A percentile compares a stretch with the other conserved stretches of the same genome.
These are phyloP conservation scores for Aspergillus asperescens DNA, from an alignment of 495 filamentous ascomycete species.

Conservation along the genomic window DNA sequence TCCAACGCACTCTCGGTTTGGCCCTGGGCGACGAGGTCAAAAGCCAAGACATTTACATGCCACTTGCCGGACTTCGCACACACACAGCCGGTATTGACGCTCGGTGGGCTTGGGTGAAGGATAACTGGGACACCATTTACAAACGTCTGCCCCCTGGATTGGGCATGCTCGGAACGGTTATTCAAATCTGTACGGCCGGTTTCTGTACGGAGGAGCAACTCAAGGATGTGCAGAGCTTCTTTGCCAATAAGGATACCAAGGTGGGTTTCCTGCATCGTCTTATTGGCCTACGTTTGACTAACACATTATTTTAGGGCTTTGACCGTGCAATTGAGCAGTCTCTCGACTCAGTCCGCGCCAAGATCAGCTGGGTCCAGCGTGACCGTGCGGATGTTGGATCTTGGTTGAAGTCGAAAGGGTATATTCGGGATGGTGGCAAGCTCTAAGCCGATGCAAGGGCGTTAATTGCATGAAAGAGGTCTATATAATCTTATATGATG, in stretches of 20 bases:
- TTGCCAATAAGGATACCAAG: conserved; percentile 72
- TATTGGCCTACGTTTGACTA: background rate
- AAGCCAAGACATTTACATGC: conserved; percentile 94
- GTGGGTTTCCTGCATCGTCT: conserved; percentile 29
- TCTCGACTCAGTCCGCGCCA: conserved; percentile 54
- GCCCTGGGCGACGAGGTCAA: conserved; percentile 80
- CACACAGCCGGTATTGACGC: conserved; percentile 74
- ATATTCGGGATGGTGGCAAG: conserved; percentile 38
- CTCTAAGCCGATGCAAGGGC: conserved; percentile 23
- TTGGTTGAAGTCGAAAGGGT: conserved; percentile 57
- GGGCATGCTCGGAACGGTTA: conserved; percentile 78
- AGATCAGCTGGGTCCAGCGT: conserved; percentile 57
- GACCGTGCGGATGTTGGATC: conserved; percentile 55
- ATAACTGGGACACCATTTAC: conserved; percentile 77
- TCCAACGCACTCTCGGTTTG: conserved; percentile 71
- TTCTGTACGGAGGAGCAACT: conserved; percentile 75
- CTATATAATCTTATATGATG: background rate
- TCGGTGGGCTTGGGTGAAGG: conserved; percentile 75
- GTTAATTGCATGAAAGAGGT: background rate
- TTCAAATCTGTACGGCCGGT: conserved; percentile 74
- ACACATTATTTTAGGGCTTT: conserved; percentile 38
- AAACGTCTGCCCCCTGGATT: conserved; percentile 73
- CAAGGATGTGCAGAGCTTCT: conserved; percentile 73
- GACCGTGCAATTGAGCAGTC: conserved; percentile 59
- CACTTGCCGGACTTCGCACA: conserved; percentile 67